Evolutionary conservation across 129 eudicot genomes (phyloP), one percentile per base, ranked within the genome.

Genomic region (Flaveria trinervia): DNA sequence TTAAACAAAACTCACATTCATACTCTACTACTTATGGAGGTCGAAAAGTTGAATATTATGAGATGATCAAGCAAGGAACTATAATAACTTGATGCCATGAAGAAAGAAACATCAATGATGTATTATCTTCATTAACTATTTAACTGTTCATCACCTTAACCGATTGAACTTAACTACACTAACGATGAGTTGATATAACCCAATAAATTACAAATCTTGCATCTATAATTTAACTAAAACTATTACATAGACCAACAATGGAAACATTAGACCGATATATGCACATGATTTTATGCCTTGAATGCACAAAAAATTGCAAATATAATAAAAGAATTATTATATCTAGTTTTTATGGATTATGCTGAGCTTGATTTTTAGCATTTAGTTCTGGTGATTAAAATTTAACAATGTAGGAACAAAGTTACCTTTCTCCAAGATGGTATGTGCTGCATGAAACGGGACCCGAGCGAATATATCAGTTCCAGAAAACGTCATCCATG

Each of bases 381-480:
- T 30, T 30, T 30, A 30, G 36, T 30, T 30, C 36, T 30, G 36
- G 36, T 30, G 36, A 30, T 30, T 30, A 30, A 0, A 59, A 5
- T 48, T 11, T 48, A 2, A 59, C 10, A 20, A 25, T 23, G 68
- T 62, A 26, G 44, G 13, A 73, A 48, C 23, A 22, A 80, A 11
- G 9, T 77, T 45, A 93, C 98, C 97, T 86, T 88, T 82, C 82
- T 93, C 95, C 68, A 93, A 81, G 60, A 93, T 86, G 74, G 91
- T 85, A 77, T 93, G 95, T 68, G 98, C 86, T 44, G 98, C 97
- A 50, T 93, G 98, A 85, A 93, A 93, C 44, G 97, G 97, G 62
- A 88, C 78, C 70, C 73, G 75, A 30, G 92, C 85, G 80, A 93
- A 90, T 52, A 90, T 59, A 81, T 93, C 97, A 44, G 89, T 85